phyloP scores from a whole-genome alignment of 2,329 filamentous ascomycete genomes.

The Beauveria sp. region DNA sequence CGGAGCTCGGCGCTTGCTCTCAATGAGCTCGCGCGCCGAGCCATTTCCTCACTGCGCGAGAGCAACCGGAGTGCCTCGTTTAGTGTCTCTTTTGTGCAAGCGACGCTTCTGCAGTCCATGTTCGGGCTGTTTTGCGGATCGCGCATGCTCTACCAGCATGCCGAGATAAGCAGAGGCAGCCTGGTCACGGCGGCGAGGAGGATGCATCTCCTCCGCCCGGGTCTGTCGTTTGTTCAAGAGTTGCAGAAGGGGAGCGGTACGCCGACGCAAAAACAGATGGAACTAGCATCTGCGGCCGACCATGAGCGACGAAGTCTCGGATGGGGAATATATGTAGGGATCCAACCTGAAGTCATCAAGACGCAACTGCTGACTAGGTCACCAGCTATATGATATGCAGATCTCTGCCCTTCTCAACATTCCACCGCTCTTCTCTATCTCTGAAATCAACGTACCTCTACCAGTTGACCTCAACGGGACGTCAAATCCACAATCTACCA shows the following conservation, averaged over 20 bases:
- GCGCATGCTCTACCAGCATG: slow-evolving; percentile 9
- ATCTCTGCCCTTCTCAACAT: slow-evolving; percentile 8
- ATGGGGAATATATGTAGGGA: slow-evolving; percentile 6
- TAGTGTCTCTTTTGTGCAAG: not conserved
- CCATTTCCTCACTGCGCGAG: not conserved
- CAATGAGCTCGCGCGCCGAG: slow-evolving; percentile 4
- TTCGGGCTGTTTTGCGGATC: slow-evolving; percentile 10
- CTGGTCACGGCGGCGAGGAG: slow-evolving; percentile 6
- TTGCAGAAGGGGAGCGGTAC: not conserved
- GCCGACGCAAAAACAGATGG: not conserved
- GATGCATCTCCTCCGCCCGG: slow-evolving; percentile 9
- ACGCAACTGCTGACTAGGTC: not conserved
- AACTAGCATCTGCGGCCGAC: not conserved
- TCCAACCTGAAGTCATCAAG: not conserved
- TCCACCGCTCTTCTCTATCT: slow-evolving; percentile 1
- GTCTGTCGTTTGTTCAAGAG: slow-evolving; percentile 7
- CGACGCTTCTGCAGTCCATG: slow-evolving; percentile 2
- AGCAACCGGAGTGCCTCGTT: not conserved
- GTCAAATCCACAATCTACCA: not conserved
- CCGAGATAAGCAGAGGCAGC: slow-evolving; percentile 4
- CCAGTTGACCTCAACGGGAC: not conserved
- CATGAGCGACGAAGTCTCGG: slow-evolving; percentile 4
- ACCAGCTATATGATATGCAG: slow-evolving; percentile 9
- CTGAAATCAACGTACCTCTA: slow-evolving; percentile 4
- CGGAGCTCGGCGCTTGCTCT: not conserved